Base-by-base conservation (phyloP, 257 asterid genomes). In the Handroanthus guayacan region DNA sequence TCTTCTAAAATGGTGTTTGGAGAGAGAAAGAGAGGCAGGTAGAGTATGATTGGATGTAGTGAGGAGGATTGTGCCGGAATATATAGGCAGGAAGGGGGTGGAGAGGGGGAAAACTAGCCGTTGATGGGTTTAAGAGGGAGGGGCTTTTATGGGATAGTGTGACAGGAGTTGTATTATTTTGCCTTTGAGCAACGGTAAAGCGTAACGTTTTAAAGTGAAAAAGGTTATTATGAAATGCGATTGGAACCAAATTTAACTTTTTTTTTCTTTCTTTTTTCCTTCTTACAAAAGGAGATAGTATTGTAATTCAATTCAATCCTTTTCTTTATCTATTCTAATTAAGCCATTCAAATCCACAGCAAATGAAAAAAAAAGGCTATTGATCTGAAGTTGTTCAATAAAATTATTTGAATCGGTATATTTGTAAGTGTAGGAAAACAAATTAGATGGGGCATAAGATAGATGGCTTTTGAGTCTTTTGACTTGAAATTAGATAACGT, bases 51-150 rank as follows among this genome's bases (percentile, higher is more conserved):
- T 34, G 73, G 11, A 5, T 5, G 1, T 8, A 50, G 63, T 1
- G 14, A 62, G 58, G 0, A 17, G 47, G 18, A 50, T 58, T 38
- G 4, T 11, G 67, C 57, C 51, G 78, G 66, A 36, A 69, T 72
- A 76, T 79, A 65, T 79, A 72, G 74, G 45, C 43, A 31, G 79
- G 57, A 38, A 2, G 48, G 5, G 34, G 68, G 1, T 13, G 36
- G 34, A 45, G 20, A 9, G 38, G 52, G 78, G 16, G 56, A 36
- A 68, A 76, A 76, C 37, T 83, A 83, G 87, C 87, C 87, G 89
- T 83, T 86, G 77, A 39, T 38, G 55, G 82, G 65, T 55, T 37
- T 63, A 10, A 67, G 25, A 38, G 50, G 68, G 51, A 37, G 20
- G 2, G 31, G 76, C 63, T 62, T 47, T 60, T 80, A 45, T 44